Base-by-base conservation (phyloP, 2,329 filamentous ascomycete genomes). In the Exophiala xenobiotica region DNA sequence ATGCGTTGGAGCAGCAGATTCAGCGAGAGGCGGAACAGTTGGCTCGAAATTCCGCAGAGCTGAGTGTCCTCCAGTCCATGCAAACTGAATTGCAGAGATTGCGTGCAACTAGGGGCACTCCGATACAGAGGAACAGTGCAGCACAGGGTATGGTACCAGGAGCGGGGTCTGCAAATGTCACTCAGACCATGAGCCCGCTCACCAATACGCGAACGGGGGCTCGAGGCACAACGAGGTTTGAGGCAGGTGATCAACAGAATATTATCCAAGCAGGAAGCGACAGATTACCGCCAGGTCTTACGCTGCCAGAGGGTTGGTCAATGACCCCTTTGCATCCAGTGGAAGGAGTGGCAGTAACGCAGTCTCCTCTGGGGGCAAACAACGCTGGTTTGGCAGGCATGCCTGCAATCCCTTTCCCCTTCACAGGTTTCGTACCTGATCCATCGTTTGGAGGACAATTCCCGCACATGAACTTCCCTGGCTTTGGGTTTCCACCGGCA, bases 51-150 rank as follows among this genome's bases (percentile, higher is more conserved):
- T 80, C 87, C 44, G 79, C 85, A 26, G 87, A 93, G 65, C 66
- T 91, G 3, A 78, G 82, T 41, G 71, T 81, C n/a, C 72, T 90
- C n/a, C 79, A 85, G 46, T 71, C 82, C 12, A 74, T 93, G 54
- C 79, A 87, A 54, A 70, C 73, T 16, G 88, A 93, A 65, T 67
- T 93, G 43, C 74, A 80, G 26, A 79, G 85, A 53, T 73, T 91
- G 47, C 82, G 86, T 19, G 31, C 77, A 79, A 49, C 58, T 60
- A 24, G 33, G 43, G 18, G 44, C 35, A 26, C 23, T 38, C 16
- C 47, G 29, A 33, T 9, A 20, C 7, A 43, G 19, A 64, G 62
- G 12, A 19, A 20, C 29, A 48, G 24, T 16, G n/a, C 45, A 27
- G 16, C 40, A 26, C 11, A 9, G 23, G 8, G 39, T 23, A 24